A percentile compares a stretch with the other conserved stretches of the same genome.
Evolutionary conservation across 345 rosid genomes (phyloP).

Genomic region (Ailanthus altissimus): DNA sequence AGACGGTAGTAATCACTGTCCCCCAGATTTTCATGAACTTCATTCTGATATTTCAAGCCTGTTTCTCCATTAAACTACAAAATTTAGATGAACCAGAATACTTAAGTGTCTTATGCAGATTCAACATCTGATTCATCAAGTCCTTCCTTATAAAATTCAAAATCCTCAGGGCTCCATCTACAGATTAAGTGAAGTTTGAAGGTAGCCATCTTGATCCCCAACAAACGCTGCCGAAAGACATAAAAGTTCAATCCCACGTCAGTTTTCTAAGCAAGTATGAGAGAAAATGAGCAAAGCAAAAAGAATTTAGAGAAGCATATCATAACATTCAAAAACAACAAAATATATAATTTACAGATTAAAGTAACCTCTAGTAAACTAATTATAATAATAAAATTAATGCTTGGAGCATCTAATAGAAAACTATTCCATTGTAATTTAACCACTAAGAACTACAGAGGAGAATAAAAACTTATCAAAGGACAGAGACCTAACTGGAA

Average conservation of each 20-base stretch:
- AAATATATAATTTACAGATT: not conserved
- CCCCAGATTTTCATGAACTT: not conserved
- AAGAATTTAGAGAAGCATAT: not conserved
- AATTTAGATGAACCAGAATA: not conserved
- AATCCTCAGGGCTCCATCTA: constrained; percentile 76
- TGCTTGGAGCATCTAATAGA: not conserved
- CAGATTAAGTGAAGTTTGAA: constrained; percentile 78
- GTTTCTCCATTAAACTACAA: not conserved
- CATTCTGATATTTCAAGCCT: not conserved
- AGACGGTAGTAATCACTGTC: not conserved
- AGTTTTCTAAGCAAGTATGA: not conserved
- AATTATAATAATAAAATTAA: not conserved
- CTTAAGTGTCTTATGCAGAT: constrained; percentile 45
- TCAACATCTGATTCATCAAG: constrained; percentile 78
- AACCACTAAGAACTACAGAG: not conserved
- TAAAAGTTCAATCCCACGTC: not conserved
- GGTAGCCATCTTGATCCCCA: constrained; percentile 92
- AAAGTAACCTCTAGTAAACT: not conserved
- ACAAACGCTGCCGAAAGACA: constrained; percentile 61
- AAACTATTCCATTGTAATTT: not conserved
- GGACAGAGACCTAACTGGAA: not conserved
- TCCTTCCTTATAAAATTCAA: constrained; percentile 70
- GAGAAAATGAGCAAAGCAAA: not conserved
- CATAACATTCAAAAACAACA: not conserved
- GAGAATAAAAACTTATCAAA: not conserved